Evolutionary conservation across 73 alveolate genomes (phyloP).

Genomic region (Tetrahymena malaccensis): DNA sequence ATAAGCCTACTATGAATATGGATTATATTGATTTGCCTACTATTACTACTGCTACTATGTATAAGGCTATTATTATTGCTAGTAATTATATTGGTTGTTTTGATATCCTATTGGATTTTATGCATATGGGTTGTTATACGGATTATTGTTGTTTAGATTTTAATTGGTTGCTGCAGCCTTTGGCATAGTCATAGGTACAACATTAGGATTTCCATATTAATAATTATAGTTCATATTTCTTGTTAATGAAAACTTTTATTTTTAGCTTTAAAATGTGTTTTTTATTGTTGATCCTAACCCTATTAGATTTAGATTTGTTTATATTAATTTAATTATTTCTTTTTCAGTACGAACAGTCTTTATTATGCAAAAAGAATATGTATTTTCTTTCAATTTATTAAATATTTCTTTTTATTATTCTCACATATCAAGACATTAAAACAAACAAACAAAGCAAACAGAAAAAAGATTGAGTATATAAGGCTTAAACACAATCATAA

Average conservation of each 20-base stretch:
- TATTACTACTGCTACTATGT: not conserved
- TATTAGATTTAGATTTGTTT: not conserved
- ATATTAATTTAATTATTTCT: no score
- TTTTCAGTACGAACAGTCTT: not conserved
- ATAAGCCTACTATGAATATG: not conserved
- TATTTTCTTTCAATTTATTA: no score
- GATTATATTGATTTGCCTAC: not conserved
- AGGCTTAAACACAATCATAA: no score
- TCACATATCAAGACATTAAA: not conserved
- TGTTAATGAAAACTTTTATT: not conserved
- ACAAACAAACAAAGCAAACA: no score
- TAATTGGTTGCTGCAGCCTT: not conserved
- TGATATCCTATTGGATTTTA: not conserved
- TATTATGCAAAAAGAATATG: not conserved
- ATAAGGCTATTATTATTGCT: not conserved
- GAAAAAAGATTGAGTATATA: no score
- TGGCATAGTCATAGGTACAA: not conserved
- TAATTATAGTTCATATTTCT: not conserved
- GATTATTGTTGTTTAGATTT: no score
- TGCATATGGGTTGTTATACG: not conserved
- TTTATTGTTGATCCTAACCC: not conserved
- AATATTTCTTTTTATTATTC: not conserved
- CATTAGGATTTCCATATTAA: not conserved
- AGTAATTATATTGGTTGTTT: not conserved
- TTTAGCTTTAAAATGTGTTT: not conserved